Evolutionary conservation across 1,139 yeast species (phyloP).

Genomic region (Lodderomyces pseudojiufengensis): DNA sequence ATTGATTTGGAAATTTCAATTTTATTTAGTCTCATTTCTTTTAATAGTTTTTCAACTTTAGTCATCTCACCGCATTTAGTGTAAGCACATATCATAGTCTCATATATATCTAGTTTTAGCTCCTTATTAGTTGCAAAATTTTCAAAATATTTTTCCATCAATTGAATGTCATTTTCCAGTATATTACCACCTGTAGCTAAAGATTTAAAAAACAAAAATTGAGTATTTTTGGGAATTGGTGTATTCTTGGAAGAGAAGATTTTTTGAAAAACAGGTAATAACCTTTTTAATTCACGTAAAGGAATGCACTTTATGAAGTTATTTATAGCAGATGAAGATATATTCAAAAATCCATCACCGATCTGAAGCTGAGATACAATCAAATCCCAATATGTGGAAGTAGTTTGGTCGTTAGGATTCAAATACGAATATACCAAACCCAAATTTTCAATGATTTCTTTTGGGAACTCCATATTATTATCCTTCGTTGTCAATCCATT

Average conservation of each 20-base stretch:
- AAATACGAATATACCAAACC: slow-evolving; percentile 43
- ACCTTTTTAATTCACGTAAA: slow-evolving; percentile 24
- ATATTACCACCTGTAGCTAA: slow-evolving; percentile 27
- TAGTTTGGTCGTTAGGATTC: slow-evolving; percentile 23
- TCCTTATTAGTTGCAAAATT: slow-evolving; percentile 14
- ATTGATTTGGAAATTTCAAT: slow-evolving; percentile 55
- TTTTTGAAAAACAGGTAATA: slow-evolving; percentile 31
- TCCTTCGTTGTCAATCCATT: no score
- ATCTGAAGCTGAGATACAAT: slow-evolving; percentile 44
- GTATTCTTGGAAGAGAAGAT: slow-evolving; percentile 36
- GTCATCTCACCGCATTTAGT: slow-evolving; percentile 33
- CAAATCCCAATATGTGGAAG: slow-evolving; percentile 50
- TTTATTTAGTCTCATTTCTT: slow-evolving; percentile 47
- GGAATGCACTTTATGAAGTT: slow-evolving; percentile 47
- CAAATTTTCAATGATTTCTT: slow-evolving; percentile 37
- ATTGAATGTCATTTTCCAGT: slow-evolving; percentile 19
- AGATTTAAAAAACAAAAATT: slow-evolving; percentile 44
- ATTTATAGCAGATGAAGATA: slow-evolving; percentile 36
- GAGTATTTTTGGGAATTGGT: slow-evolving; percentile 30
- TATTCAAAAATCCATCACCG: slow-evolving; percentile 38
- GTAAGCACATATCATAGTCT: slow-evolving; percentile 38
- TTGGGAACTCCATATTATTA: slow-evolving; percentile 43
- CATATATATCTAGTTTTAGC: slow-evolving; percentile 15
- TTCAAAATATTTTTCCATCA: slow-evolving; percentile 24
- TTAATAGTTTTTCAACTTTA: slow-evolving; percentile 34